Conservation (phyloP, 257 asterid genomes). For the Ligustrum vulgare region DNA sequence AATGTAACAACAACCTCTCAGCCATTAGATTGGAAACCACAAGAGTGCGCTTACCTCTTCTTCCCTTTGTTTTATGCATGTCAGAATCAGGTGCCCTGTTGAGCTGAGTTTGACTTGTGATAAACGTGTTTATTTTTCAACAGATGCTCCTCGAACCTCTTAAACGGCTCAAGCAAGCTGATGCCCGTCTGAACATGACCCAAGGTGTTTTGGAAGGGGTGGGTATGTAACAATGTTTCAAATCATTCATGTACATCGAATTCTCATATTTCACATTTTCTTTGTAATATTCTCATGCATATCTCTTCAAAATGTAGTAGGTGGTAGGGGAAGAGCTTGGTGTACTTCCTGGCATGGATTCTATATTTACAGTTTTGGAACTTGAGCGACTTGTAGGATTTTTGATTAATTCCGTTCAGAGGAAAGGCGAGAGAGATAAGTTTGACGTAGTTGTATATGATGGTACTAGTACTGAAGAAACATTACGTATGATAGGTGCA, state of each 20-base stretch:
- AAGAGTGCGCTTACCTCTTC: conserved; percentile 45
- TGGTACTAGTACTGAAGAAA: conserved; percentile 86
- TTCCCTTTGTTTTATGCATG: conserved; percentile 17
- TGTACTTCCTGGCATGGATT: conserved; percentile 97
- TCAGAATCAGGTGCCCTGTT: conserved; percentile 14
- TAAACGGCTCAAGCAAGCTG: conserved; percentile 81
- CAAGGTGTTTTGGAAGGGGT: conserved; percentile 99
- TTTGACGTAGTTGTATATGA: conserved; percentile 76
- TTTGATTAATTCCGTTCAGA: conserved; percentile 32
- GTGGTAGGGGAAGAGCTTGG: conserved; percentile 97
- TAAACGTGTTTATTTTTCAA: conserved; percentile 20
- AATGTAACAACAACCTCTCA: conserved; percentile 61
- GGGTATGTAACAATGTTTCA: conserved; percentile 48
- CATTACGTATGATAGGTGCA: conserved; percentile 81
- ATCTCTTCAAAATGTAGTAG: conserved; percentile 45
- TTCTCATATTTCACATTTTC: not conserved
- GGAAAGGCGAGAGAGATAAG: conserved; percentile 37
- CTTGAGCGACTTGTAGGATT: conserved; percentile 66
- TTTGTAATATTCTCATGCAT: conserved; percentile 12
- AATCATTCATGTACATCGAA: not conserved
- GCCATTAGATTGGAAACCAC: conserved; percentile 89
- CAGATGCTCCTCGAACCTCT: conserved; percentile 98
- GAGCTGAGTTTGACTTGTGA: conserved; percentile 24
- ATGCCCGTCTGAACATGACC: conserved; percentile 80
- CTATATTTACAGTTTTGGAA: conserved; percentile 77